Percentiles rank a stretch among this genome's conserved stretches.
Conservation (phyloP, 441 rosid species). For the Omphalea diandra region DNA sequence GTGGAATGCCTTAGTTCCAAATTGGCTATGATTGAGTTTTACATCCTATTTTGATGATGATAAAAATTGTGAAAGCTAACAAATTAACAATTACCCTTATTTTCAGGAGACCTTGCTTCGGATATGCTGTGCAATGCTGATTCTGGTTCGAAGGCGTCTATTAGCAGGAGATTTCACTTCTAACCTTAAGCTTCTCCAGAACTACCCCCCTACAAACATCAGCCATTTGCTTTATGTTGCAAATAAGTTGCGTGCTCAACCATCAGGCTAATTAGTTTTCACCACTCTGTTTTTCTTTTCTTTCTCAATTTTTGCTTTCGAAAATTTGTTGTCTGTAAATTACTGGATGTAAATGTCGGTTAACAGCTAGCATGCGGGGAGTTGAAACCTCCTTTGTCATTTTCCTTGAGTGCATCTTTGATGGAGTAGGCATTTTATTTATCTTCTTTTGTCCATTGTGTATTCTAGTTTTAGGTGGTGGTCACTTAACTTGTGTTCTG, state of each 20-base stretch:
- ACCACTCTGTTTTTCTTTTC: constrained; percentile 14
- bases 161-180: constrained; percentile 97
- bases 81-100: not conserved
- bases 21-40: not conserved
- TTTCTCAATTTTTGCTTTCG: constrained; percentile 3
- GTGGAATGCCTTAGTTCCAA: not conserved
- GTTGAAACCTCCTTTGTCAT: not conserved
- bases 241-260: constrained; percentile 65
- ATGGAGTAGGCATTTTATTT: constrained; percentile 1
- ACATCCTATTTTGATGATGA: not conserved
- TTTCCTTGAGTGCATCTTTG: constrained; percentile 1
- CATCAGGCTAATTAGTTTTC: constrained; percentile 33
- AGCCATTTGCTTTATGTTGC: constrained; percentile 92
- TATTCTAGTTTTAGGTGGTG: constrained; percentile 10
- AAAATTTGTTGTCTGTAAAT: constrained; percentile 30
- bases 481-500: too few relatives aligned
- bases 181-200: constrained; percentile 87
- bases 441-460: not conserved
- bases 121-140: constrained; percentile 93
- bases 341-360: constrained; percentile 38
- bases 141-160: constrained; percentile 77
- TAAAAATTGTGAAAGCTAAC: constrained; percentile 4
- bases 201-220: constrained; percentile 87
- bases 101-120: constrained; percentile 89
- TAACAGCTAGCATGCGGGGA: constrained; percentile 22